These are phyloP conservation scores for Claviceps quebecensis DNA, from an alignment of 2,329 filamentous ascomycete species.

Conservation along the genomic window DNA sequence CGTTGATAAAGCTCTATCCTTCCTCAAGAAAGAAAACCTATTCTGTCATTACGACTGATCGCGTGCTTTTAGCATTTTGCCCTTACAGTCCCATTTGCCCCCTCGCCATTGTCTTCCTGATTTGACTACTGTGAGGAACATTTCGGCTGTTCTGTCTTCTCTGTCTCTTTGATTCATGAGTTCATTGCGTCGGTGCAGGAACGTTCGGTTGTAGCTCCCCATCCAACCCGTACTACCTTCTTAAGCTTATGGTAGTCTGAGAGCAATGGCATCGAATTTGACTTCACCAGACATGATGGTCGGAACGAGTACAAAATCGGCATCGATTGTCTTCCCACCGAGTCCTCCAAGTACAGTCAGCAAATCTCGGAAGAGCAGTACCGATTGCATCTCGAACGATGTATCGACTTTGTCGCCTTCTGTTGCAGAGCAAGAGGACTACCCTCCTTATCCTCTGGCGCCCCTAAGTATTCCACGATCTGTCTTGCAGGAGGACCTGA, in stretches of 20 bases:
- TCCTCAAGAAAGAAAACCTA: neutral
- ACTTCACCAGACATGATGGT: neutral
- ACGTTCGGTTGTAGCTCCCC: neutral
- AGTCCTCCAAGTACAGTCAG: constrained; percentile 26
- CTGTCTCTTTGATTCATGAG: neutral
- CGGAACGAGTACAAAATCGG: neutral
- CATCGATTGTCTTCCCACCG: constrained; percentile 18
- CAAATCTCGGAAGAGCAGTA: constrained; percentile 21
- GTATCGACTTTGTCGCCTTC: neutral
- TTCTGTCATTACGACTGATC: no score
- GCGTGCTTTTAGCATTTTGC: no score
- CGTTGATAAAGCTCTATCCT: neutral
- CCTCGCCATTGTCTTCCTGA: no score
- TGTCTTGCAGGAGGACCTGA: constrained; percentile 61
- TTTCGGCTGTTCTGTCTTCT: no score
- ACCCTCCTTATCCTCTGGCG: constrained; percentile 46
- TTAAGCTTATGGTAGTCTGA: neutral
- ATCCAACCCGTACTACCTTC: neutral
- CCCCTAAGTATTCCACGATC: constrained; percentile 46
- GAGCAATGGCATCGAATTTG: neutral
- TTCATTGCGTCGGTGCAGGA: neutral
- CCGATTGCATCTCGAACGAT: constrained; percentile 9
- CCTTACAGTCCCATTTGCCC: no score
- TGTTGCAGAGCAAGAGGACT: neutral
- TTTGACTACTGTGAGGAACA: no score